phyloP scores from a whole-genome alignment of 2,329 filamentous ascomycete species.

The Epichloe uncinata region DNA sequence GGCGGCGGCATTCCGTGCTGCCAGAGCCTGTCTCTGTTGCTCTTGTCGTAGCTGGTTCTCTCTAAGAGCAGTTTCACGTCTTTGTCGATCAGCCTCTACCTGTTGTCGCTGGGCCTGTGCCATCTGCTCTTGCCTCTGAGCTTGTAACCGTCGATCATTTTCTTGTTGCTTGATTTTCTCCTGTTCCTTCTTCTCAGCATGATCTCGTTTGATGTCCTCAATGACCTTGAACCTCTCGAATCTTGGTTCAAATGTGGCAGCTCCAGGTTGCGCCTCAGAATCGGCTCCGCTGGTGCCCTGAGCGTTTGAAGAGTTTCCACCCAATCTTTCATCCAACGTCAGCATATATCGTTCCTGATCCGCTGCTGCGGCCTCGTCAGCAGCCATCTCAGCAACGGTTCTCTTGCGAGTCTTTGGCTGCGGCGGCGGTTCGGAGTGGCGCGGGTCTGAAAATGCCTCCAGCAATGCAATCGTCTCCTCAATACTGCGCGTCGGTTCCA shows the following conservation, averaged over 20 bases:
- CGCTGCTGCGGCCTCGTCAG: slow-evolving; percentile 83
- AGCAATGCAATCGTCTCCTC: slow-evolving; percentile 61
- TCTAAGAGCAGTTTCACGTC: slow-evolving; percentile 22
- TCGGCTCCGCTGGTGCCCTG: slow-evolving; percentile 47
- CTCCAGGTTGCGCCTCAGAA: slow-evolving; percentile 57
- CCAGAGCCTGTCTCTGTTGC: slow-evolving; percentile 21
- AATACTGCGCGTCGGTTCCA: slow-evolving; percentile 60
- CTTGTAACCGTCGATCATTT: slow-evolving; percentile 39
- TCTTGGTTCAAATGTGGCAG: slow-evolving; percentile 64
- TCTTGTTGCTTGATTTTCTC: slow-evolving; percentile 58
- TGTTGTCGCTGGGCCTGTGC: slow-evolving; percentile 33
- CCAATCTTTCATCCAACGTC: slow-evolving; percentile 71
- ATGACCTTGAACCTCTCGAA: slow-evolving; percentile 91
- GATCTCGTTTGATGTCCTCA: slow-evolving; percentile 66
- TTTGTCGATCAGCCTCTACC: slow-evolving; percentile 28
- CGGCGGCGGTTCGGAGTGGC: slow-evolving; percentile 64
- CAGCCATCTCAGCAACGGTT: slow-evolving; percentile 86
- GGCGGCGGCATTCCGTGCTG: slow-evolving; percentile 13
- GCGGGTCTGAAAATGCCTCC: slow-evolving; percentile 58
- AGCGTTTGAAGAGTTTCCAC: slow-evolving; percentile 42
- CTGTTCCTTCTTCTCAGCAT: slow-evolving; percentile 62
- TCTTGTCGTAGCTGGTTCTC: slow-evolving; percentile 25
- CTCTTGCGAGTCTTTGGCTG: slow-evolving; percentile 82
- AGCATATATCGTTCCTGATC: slow-evolving; percentile 89
- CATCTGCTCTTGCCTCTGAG: slow-evolving; percentile 29